These are phyloP conservation scores for Taphrina sp. DNA, from an alignment of 1,139 yeast species.

Conservation along the genomic window DNA sequence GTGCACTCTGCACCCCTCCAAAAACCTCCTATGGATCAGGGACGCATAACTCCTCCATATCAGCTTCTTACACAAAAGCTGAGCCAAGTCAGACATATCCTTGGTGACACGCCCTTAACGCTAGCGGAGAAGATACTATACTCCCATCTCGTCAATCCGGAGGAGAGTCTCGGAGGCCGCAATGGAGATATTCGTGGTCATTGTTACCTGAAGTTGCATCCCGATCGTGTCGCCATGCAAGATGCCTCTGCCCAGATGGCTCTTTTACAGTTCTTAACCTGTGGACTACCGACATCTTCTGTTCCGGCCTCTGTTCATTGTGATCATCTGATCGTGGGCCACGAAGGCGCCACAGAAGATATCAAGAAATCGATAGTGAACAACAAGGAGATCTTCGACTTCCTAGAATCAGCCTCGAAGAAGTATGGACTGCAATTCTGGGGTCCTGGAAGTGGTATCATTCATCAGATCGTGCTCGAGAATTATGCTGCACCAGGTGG, in stretches of 20 bases:
- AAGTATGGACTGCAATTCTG: constrained; percentile 95
- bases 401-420: constrained; percentile 82
- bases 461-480: constrained; percentile 94
- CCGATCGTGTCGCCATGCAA: constrained; percentile 99
- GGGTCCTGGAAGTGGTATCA: constrained; percentile 99
- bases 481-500: constrained; percentile 97
- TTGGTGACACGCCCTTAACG: constrained; percentile 67
- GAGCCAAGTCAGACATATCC: constrained; percentile 58
- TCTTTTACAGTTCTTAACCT: constrained; percentile 90
- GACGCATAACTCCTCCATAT: constrained; percentile 69
- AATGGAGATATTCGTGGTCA: constrained; percentile 70
- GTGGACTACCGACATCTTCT: constrained; percentile 79
- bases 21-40: constrained; percentile 15
- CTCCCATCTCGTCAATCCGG: constrained; percentile 84
- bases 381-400: constrained; percentile 91
- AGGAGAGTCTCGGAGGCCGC: constrained; percentile 61
- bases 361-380: constrained; percentile 71
- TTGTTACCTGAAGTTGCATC: constrained; percentile 81
- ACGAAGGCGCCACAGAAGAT: constrained; percentile 82
- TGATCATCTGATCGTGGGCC: constrained; percentile 95
- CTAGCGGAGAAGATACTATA: constrained; percentile 90
- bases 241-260: constrained; percentile 99
- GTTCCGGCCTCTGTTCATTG: constrained; percentile 97
- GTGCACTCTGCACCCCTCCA: constrained; percentile 3
- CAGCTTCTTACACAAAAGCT: constrained; percentile 67